Evolutionary conservation across 768 basidiomycete species (phyloP).

Genomic region (Artomyces pyxidatus): DNA sequence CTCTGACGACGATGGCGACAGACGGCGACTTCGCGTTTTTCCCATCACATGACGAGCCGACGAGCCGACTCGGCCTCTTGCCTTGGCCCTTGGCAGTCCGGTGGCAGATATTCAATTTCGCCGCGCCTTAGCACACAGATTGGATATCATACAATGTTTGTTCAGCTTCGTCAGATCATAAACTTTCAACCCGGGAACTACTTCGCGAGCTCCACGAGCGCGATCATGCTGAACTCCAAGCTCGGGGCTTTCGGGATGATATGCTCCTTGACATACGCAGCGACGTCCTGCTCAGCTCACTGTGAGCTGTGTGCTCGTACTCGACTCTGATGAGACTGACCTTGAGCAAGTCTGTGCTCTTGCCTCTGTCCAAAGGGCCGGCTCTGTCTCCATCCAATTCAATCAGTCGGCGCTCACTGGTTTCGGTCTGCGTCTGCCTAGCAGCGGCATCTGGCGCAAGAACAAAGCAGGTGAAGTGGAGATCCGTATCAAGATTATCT

Average conservation of each 20-base stretch:
- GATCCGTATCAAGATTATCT: slow-evolving; percentile 53
- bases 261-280: slow-evolving; percentile 48
- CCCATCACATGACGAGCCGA: neutral
- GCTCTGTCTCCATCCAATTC: slow-evolving; percentile 78
- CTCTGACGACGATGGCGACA: neutral
- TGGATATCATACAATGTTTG: too few relatives aligned
- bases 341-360: slow-evolving; percentile 47
- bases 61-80: too few relatives aligned
- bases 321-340: slow-evolving; percentile 24
- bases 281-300: slow-evolving; percentile 47
- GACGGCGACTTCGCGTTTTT: neutral
- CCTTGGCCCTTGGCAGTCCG: too few relatives aligned
- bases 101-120: too few relatives aligned
- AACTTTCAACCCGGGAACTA: too few relatives aligned
- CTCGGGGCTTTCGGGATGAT: slow-evolving; percentile 48
- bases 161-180: too few relatives aligned
- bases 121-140: too few relatives aligned
- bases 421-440: slow-evolving; percentile 21
- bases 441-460: slow-evolving; percentile 43
- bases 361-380: slow-evolving; percentile 77
- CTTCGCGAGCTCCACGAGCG: slow-evolving; percentile 28
- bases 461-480: slow-evolving; percentile 88
- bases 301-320: neutral
- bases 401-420: slow-evolving; percentile 40
- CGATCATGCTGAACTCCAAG: slow-evolving; percentile 62